phyloP scores from a whole-genome alignment of 106 monocot species.

The Platanthera zijinensis region DNA sequence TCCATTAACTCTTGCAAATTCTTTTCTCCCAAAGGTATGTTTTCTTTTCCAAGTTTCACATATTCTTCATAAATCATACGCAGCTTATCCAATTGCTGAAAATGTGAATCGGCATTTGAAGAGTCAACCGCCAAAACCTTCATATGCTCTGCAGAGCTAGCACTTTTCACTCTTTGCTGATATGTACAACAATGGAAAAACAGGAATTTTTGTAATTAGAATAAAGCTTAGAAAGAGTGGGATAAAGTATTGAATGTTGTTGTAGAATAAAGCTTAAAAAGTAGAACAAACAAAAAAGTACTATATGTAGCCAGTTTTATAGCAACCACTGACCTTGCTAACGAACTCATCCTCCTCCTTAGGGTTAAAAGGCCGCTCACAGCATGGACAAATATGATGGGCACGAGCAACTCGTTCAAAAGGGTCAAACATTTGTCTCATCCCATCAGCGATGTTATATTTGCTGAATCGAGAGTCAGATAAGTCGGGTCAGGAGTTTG shows the following conservation, averaged over 20 bases:
- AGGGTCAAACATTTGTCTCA: conserved; percentile 98
- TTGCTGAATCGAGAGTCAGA: conserved; percentile 41
- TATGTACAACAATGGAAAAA: conserved; percentile 1
- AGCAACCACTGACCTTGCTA: conserved; percentile 47
- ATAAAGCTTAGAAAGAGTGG: neutral
- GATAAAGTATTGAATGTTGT: too few relatives aligned
- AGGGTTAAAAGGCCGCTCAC: conserved; percentile 83
- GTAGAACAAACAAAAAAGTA: neutral
- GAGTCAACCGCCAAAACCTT: conserved; percentile 60
- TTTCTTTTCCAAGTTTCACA: conserved; percentile 81
- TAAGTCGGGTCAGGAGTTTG: neutral
- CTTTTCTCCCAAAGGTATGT: conserved; percentile 68
- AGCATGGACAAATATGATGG: conserved; percentile 93
- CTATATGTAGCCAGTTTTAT: neutral
- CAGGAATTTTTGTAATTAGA: neutral
- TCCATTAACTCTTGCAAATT: conserved; percentile 51
- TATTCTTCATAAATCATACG: conserved; percentile 84
- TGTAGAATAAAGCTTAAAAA: neutral
- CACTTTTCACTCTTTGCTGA: conserved; percentile 92
- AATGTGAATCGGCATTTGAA: conserved; percentile 74
- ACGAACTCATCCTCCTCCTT: conserved; percentile 97
- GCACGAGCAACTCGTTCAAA: conserved; percentile 95
- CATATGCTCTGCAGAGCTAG: conserved; percentile 87
- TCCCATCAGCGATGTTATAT: conserved; percentile 93
- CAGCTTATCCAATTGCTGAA: conserved; percentile 88